These are phyloP conservation scores for Dioszegia hungarica DNA, from an alignment of 768 basidiomycete species.

Conservation along the genomic window DNA sequence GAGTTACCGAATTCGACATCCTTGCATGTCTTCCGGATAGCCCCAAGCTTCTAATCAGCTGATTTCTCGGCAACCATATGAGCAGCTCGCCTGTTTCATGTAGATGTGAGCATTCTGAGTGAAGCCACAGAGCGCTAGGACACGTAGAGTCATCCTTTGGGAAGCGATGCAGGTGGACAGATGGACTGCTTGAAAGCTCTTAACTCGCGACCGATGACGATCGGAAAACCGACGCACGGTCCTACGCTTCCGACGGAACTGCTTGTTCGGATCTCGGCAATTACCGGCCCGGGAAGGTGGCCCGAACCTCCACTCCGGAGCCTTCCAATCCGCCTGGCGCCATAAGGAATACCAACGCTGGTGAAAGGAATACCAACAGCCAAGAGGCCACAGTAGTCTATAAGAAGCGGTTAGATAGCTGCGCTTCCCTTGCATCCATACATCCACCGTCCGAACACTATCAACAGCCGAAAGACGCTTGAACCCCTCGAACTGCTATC, in stretches of 20 bases:
- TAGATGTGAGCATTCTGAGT: conserved; percentile 46
- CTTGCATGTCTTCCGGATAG: conserved; percentile 46
- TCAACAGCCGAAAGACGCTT: too few relatives aligned
- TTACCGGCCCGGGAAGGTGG: not conserved
- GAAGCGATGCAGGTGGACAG: not conserved
- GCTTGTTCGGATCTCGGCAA: not conserved
- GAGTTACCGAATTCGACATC: conserved; percentile 43
- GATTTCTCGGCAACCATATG: not conserved
- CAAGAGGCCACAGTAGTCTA: too few relatives aligned
- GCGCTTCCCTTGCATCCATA: too few relatives aligned
- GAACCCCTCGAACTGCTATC: too few relatives aligned
- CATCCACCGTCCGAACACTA: too few relatives aligned
- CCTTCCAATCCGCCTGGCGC: too few relatives aligned
- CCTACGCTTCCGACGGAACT: not conserved
- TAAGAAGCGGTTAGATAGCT: too few relatives aligned
- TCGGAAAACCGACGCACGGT: not conserved
- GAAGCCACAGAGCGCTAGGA: conserved; percentile 45
- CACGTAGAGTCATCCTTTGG: conserved; percentile 13
- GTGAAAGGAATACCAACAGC: too few relatives aligned
- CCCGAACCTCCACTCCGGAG: too few relatives aligned
- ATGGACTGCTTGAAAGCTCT: too few relatives aligned
- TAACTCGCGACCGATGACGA: not conserved
- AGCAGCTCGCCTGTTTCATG: conserved; percentile 29
- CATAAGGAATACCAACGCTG: too few relatives aligned
- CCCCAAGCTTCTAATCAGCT: conserved; percentile 28